Evolutionary conservation across 495 filamentous ascomycete species (phyloP).

Genomic region (Xylaria telfairii): DNA sequence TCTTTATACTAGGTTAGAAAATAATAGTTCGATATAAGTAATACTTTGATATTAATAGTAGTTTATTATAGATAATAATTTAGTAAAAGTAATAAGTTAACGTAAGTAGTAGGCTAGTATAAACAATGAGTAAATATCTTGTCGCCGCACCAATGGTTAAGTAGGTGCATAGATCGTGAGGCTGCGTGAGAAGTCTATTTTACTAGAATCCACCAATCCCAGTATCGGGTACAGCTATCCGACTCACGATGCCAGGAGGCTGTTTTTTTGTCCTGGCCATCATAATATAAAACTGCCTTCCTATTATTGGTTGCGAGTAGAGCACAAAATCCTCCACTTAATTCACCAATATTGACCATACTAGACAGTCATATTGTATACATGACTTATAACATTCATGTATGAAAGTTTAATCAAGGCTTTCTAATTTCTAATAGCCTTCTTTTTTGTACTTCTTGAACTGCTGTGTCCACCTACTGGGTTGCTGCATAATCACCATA

Average conservation of each 20-base stretch:
- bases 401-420: too few species aligned
- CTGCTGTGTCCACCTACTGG: too few species aligned
- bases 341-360: background rate
- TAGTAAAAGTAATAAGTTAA: too few species aligned
- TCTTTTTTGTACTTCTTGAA: too few species aligned
- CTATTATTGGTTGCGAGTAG: background rate
- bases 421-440: too few species aligned
- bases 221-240: background rate
- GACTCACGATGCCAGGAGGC: background rate
- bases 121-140: background rate
- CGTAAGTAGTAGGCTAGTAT: too few species aligned
- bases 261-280: background rate
- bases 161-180: background rate
- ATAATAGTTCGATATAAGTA: too few species aligned
- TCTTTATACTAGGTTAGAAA: too few species aligned
- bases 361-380: background rate
- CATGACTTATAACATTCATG: background rate
- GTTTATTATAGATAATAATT: too few species aligned
- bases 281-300: background rate
- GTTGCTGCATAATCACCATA: too few species aligned
- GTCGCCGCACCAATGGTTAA: background rate
- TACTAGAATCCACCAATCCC: constrained; percentile 1
- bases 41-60: too few species aligned
- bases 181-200: background rate
- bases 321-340: background rate